Base-by-base conservation (phyloP, 2,329 filamentous ascomycete species). In the Epichloe sp. region DNA sequence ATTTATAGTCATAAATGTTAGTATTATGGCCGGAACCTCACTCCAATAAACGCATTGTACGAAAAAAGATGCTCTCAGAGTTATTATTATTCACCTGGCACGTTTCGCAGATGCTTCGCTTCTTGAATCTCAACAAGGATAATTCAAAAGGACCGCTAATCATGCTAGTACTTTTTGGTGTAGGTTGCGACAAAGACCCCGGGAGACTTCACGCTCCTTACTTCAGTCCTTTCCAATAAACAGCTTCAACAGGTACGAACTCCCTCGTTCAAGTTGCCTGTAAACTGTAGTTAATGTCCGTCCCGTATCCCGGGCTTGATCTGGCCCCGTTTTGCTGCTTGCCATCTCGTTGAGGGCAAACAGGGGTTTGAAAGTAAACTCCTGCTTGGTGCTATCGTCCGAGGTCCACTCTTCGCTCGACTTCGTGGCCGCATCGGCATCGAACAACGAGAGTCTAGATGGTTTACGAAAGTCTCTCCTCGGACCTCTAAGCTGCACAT, bases 221-320 rank as follows among this genome's bases (percentile, higher is more conserved):
- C 36, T 26, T 41, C 21, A 47, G 26, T 47, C 21, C 8, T 36
- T 47, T 23, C 49, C 44, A 5, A 15, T 35, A 36, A 48, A 36
- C n/a, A 48, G 44, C 11, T 26, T 45, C 41, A 41, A 10, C 50
- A 52, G 34, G 26, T 48, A 52, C 21, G 19, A 23, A 12, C 17
- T n/a, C 42, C 50, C 50, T 26, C 41, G 21, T 36, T 49, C 50
- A 12, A 48, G 19, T 26, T 44, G 40, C 17, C 47, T 48, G 41
- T 23, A 48, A 3, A 34, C 21, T 11, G 17, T 15, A 7, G 38
- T 19, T 12, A 40, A 23, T n/a, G 35, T 41, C 34, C 10, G n/a
- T 21, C 26, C 35, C 2, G 37, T 17, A 38, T 31, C 40, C 38
- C 40, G 37, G n/a, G 34, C 19, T 7, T 23, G 38, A 26, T 23